These are phyloP conservation scores for Leptodontidium sp. DNA, from an alignment of 2,329 filamentous ascomycete genomes.

Conservation along the genomic window DNA sequence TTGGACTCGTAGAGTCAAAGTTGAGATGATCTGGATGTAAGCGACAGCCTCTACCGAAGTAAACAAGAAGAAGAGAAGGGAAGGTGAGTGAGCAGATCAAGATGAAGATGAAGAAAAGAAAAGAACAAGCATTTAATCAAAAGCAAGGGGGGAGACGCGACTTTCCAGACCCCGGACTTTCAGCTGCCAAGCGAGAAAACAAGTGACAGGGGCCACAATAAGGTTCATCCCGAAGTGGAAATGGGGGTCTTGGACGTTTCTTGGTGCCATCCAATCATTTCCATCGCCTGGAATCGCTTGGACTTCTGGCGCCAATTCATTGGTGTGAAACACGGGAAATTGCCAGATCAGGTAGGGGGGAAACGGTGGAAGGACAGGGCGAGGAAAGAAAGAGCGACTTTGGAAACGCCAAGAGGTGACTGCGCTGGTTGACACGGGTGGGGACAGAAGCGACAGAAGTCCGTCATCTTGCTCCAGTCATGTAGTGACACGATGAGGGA, in stretches of 20 bases:
- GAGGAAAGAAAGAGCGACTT: not conserved
- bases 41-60: not conserved
- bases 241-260: not conserved
- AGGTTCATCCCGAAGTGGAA: conserved; percentile 16
- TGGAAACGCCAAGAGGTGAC: not conserved
- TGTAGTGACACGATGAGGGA: conserved; percentile 11
- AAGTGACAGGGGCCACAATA: not conserved
- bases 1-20: not conserved
- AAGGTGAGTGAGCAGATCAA: not conserved
- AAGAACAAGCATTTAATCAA: not conserved
- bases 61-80: not conserved
- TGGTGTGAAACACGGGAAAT: conserved; percentile 15
- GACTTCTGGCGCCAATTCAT: not conserved
- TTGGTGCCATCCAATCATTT: not conserved
- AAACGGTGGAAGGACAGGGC: no score
- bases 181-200: conserved; percentile 10
- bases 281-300: not conserved
- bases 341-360: conserved; percentile 8
- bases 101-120: not conserved
- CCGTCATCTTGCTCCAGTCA: not conserved
- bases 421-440: not conserved
- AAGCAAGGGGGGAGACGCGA: conserved; percentile 1
- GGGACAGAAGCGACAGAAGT: not conserved
- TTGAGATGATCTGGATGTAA: not conserved
- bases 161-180: conserved; percentile 5